Base-by-base conservation (phyloP, 2,329 filamentous ascomycete species). In the Colletotrichum noveboracense region DNA sequence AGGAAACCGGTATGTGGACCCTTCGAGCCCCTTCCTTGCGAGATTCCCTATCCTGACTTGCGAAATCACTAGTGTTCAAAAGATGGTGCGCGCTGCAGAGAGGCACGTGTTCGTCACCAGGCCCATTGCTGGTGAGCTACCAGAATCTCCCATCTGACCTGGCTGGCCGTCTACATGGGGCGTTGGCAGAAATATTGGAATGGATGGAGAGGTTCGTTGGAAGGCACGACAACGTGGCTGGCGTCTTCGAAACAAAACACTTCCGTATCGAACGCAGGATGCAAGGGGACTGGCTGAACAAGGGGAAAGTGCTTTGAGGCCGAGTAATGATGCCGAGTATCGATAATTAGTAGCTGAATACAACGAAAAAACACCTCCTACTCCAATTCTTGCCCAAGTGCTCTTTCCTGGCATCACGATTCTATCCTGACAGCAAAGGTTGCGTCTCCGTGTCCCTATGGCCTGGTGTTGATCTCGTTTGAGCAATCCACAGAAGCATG, bases 271-370 rank as follows among this genome's bases (percentile, higher is more conserved):
- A 52, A 13, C 43, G 4, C 43, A 5, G 12, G 3, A 52, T 52
- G n/a, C 2, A 21, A 21, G 6, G 3, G 10, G 6, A 7, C 1
- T 24, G 43, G 6, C n/a, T 0, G n/a, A 21, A 7, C 6, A 52
- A 7, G 6, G n/a, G 43, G 0, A 21, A 24, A 21, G n/a, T 52
- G n/a, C 9, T 13, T 21, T 52, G n/a, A 52, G 43, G 2, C 43
- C n/a, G n/a, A 2, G n/a, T 7, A 7, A 4, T 4, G 2, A 21
- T 52, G 43, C n/a, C 1, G n/a, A 52, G 43, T 52, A 52, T 52
- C n/a, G 10, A 52, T 52, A 52, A 21, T 4, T 52, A 6, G 43
- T 52, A 24, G 43, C n/a, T 21, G n/a, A 52, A 52, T 52, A 21
- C 1, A 34, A 34, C 32, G n/a, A 34, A 34, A 32, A 34, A 52